phyloP scores from a whole-genome alignment of 2,329 filamentous ascomycete species.

The Aspergillus piperis region DNA sequence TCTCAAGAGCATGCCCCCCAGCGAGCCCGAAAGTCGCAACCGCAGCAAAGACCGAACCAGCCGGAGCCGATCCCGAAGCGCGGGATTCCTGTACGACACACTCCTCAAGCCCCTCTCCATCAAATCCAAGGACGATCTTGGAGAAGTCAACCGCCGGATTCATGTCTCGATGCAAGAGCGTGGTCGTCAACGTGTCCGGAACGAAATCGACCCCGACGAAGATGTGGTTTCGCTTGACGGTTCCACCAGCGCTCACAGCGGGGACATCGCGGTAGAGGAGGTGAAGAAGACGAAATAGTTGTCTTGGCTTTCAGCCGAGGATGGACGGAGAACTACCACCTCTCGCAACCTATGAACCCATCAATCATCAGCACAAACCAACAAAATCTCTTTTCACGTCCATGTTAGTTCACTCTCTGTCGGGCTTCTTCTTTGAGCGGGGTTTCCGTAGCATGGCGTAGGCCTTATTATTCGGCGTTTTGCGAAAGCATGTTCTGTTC shows the following conservation, averaged over 20 bases:
- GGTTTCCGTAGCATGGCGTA: slow-evolving; percentile 1
- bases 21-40: slow-evolving; percentile 16
- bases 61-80: slow-evolving; percentile 17
- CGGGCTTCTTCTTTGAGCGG: not conserved
- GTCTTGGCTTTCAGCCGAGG: not conserved
- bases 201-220: slow-evolving; percentile 16
- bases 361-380: not conserved
- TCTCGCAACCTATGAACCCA: not conserved
- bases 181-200: slow-evolving; percentile 20
- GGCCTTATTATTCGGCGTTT: not conserved
- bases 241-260: slow-evolving; percentile 1
- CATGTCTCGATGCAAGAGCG: slow-evolving; percentile 24
- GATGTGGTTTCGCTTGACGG: slow-evolving; percentile 12
- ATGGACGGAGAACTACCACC: not conserved
- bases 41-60: slow-evolving; percentile 17
- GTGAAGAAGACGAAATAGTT: slow-evolving; percentile 12
- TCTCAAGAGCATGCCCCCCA: slow-evolving; percentile 28
- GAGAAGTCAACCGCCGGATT: slow-evolving; percentile 20
- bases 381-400: too few relatives aligned
- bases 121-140: slow-evolving; percentile 18
- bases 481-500: not conserved
- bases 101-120: slow-evolving; percentile 21
- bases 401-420: not conserved
- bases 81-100: slow-evolving; percentile 13
- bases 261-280: not conserved